Conservation (phyloP, 106 monocot species). For the Acanthochlamys bracteata region DNA sequence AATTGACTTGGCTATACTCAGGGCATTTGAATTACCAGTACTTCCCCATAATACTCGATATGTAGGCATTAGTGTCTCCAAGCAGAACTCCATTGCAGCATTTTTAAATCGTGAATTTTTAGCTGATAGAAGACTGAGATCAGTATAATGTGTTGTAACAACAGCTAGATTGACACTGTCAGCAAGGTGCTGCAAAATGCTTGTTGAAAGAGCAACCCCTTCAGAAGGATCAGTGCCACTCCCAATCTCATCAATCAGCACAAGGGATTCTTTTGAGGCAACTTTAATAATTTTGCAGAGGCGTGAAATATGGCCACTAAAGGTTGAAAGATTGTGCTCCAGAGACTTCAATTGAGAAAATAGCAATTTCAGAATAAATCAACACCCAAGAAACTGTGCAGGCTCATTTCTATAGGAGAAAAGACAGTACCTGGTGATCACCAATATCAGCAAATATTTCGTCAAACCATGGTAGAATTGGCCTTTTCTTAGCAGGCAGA, state of each 20-base stretch:
- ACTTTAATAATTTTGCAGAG: slow-evolving; percentile 63
- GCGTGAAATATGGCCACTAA: slow-evolving; percentile 80
- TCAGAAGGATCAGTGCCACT: slow-evolving; percentile 87
- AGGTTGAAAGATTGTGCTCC: slow-evolving; percentile 87
- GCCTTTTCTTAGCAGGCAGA: slow-evolving; percentile 47
- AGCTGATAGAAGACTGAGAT: slow-evolving; percentile 50
- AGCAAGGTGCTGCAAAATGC: slow-evolving; percentile 67
- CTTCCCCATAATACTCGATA: slow-evolving; percentile 79
- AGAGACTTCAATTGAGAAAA: slow-evolving; percentile 69
- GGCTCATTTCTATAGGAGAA: slow-evolving; percentile 15
- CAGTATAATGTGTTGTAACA: slow-evolving; percentile 81
- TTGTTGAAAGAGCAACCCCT: slow-evolving; percentile 81
- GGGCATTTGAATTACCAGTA: slow-evolving; percentile 80
- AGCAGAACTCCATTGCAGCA: slow-evolving; percentile 93
- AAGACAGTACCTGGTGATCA: slow-evolving; percentile 74
- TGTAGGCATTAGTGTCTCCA: slow-evolving; percentile 63
- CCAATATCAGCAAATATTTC: slow-evolving; percentile 87
- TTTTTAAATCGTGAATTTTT: slow-evolving; percentile 73
- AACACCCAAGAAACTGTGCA: slow-evolving; percentile 15
- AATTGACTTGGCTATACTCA: slow-evolving; percentile 73
- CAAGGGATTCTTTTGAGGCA: slow-evolving; percentile 54
- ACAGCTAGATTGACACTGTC: slow-evolving; percentile 37
- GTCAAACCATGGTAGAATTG: slow-evolving; percentile 81
- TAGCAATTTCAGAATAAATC: slow-evolving; percentile 36
- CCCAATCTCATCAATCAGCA: slow-evolving; percentile 85